phyloP scores from a whole-genome alignment of 352 stramenopile species.

The Aphanomyces invadans region DNA sequence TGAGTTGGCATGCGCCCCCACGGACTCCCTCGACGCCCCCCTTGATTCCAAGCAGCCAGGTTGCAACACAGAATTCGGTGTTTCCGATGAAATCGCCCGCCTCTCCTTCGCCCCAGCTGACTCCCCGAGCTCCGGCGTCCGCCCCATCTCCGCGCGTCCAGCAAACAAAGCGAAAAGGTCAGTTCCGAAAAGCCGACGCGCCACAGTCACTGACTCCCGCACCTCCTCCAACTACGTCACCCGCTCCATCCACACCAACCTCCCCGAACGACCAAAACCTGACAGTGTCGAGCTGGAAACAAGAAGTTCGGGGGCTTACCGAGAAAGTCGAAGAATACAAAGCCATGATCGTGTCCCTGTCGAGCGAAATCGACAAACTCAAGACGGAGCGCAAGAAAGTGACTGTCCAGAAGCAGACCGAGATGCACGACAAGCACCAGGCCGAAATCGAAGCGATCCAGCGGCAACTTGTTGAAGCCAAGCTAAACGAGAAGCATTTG shows the following conservation, averaged over 20 bases:
- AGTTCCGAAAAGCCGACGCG: background rate
- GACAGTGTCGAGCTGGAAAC: constrained; percentile 17
- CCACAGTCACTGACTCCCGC: background rate
- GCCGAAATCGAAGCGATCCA: background rate
- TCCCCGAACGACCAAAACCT: constrained; percentile 1
- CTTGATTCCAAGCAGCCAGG: background rate
- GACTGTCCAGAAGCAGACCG: constrained; percentile 9
- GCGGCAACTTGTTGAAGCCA: background rate
- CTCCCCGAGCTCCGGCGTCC: constrained; percentile 2
- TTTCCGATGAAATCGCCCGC: constrained; percentile 12
- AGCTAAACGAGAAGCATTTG: background rate
- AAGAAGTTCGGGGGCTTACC: constrained; percentile 15
- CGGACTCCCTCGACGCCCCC: background rate
- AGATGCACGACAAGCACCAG: constrained; percentile 2
- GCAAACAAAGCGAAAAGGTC: constrained; percentile 6
- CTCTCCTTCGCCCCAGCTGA: background rate
- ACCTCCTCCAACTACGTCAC: background rate
- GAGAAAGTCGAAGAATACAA: constrained; percentile 26
- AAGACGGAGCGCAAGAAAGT: constrained; percentile 19
- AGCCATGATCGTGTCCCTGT: constrained; percentile 15
- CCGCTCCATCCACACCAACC: background rate
- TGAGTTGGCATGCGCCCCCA: background rate
- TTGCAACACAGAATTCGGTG: background rate
- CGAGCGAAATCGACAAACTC: constrained; percentile 24
- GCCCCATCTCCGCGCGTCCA: constrained; percentile 19